Conservation (phyloP, 768 basidiomycete species). For the Amylocystis lapponica region DNA sequence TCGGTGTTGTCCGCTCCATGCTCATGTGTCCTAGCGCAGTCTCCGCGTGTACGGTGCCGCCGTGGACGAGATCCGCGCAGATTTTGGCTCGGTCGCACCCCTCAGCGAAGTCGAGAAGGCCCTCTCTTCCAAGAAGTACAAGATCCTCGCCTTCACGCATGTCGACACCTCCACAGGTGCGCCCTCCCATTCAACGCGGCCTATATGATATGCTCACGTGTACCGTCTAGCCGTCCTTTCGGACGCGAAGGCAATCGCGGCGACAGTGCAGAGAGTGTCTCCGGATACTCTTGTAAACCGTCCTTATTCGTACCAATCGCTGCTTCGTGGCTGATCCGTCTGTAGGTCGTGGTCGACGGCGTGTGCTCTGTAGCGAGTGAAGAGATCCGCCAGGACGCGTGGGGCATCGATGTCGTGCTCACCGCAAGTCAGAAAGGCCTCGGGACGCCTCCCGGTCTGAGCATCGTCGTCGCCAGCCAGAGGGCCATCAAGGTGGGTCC, state of each 20-base stretch:
- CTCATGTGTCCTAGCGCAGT: slow-evolving; percentile 37
- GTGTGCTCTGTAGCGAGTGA: slow-evolving; percentile 96
- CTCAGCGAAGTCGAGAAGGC: slow-evolving; percentile 57
- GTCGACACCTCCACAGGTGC: slow-evolving; percentile 85
- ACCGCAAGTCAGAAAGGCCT: slow-evolving; percentile 91
- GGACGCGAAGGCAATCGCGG: slow-evolving; percentile 69
- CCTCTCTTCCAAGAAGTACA: slow-evolving; percentile 76
- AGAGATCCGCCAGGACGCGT: slow-evolving; percentile 90
- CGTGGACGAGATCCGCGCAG: slow-evolving; percentile 78
- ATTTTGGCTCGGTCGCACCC: slow-evolving; percentile 72
- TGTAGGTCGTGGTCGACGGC: slow-evolving; percentile 76
- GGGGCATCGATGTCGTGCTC: slow-evolving; percentile 87
- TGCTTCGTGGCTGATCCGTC: neutral
- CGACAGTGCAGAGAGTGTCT: slow-evolving; percentile 66
- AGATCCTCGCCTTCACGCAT: slow-evolving; percentile 89
- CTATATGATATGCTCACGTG: neutral
- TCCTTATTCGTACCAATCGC: too few relatives aligned
- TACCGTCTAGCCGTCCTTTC: slow-evolving; percentile 67
- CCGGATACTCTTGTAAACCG: slow-evolving; percentile 80
- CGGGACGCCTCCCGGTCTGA: slow-evolving; percentile 88
- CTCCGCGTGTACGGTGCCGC: slow-evolving; percentile 84
- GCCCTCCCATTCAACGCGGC: neutral
- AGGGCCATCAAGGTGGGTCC: slow-evolving; percentile 62
- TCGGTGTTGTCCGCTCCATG: neutral
- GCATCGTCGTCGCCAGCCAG: slow-evolving; percentile 77